Base-by-base conservation (phyloP, 2,329 filamentous ascomycete genomes). In the Colletotrichum sp. region DNA sequence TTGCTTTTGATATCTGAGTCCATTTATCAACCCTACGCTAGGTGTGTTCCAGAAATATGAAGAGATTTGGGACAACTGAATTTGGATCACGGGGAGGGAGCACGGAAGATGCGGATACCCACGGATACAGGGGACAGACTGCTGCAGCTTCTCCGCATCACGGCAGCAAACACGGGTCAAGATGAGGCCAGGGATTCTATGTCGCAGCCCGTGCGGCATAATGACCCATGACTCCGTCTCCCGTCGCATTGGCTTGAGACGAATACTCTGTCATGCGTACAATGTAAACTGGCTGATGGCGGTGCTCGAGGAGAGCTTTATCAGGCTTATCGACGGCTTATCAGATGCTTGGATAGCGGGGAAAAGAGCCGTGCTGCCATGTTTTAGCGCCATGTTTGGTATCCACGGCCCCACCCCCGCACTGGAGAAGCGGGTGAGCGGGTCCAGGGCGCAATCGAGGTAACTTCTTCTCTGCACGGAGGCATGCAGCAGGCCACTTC, bases 401-500 rank as follows among this genome's bases (percentile, higher is more conserved):
- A 63, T 32, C 56, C 18, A 26, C 32, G 30, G 58, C 69, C 73
- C 73, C 73, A 72, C 14, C 73, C 73, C 73, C 73, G 24, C 73
- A 75, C 73, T 73, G 32, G 56, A 64, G 43, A 67, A 52, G 71
- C 63, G 73, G 58, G 73, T 64, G 56, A 64, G 65, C 32, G 73
- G 58, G 73, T 73, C 71, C 55, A 36, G 43, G 55, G 34, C 24
- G 73, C 32, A 28, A 30, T 56, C 56, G 36, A 28, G 56, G 55
- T 21, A 43, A 71, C 73, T 73, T 55, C 32, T 75, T 69, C 69
- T 63, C 73, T 75, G 73, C 69, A 73, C 56, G 28, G 59, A 71
- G 72, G 71, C 69, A 69, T 73, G 73, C 69, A 61, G 24, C 70
- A 64, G 32, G 64, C 73, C 73, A 69, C 48, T 68, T 73, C 58